Evolutionary conservation across 768 basidiomycete genomes (phyloP), one percentile per base, ranked within the genome.

Genomic region (Sarcodon aspratus): DNA sequence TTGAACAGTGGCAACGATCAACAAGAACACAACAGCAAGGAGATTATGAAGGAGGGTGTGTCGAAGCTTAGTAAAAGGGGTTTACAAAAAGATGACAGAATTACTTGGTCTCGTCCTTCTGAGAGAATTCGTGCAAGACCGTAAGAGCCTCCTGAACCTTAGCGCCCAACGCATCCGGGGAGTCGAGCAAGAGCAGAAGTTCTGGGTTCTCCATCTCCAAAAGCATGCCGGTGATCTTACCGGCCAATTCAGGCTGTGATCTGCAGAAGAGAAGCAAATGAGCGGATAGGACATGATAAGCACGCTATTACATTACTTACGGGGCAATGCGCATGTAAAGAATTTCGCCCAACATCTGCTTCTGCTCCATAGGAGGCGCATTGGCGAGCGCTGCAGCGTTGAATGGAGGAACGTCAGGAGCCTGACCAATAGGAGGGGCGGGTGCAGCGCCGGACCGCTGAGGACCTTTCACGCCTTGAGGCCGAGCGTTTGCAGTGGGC

Each of bases 151-250:
- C 95, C 51, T 78, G 79, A 55, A 96, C 86, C 76, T 99, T 99
- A 67, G 74, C 70, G 60, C 79, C 78, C 75, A 99, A 79, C 38
- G 93, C 80, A 9, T 91, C 89, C 17, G 72, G 69, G 48, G 80
- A 70, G 52, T 95, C 92, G 57, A 98, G 69, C 45, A 99, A 78
- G 68, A 89, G 84, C 31, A 98, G 70, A 46, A 99, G 75, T 68
- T 98, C 96, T 44, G 75, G 62, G 69, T 95, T 95, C 66, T 97
- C 94, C 95, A 99, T 98, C 79, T 99, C 94, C 55, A 97, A 79
- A 61, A 97, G 74, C 94, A 97, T 97, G 49, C 92, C 94, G 40
- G 94, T 97, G 66, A 97, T 96, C 77, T 97, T 97, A 52, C 96
- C 96, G 55, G 96, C 93, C 62, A 96, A 73, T 17, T 95, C 94